These are phyloP conservation scores for Ceratobasidium sp. DNA, from an alignment of 1,284 basidiomycete genomes.

Conservation along the genomic window DNA sequence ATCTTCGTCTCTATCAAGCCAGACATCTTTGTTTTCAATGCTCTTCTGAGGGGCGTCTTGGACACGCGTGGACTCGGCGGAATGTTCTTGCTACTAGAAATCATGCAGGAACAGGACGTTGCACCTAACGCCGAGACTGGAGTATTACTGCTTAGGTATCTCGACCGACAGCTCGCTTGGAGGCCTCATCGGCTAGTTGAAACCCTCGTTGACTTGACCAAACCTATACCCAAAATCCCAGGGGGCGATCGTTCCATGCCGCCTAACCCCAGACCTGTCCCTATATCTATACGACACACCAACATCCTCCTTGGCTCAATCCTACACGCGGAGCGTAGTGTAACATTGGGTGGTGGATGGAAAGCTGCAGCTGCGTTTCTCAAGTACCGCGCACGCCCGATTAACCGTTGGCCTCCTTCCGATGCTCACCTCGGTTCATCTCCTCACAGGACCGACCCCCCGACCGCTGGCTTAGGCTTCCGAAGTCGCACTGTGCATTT, in stretches of 20 bases:
- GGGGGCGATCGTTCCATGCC: conserved; percentile 25
- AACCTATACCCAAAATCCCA: conserved; percentile 10
- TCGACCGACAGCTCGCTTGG: conserved; percentile 38
- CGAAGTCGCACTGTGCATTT: neutral
- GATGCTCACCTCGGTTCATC: conserved; percentile 21
- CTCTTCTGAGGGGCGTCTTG: conserved; percentile 26
- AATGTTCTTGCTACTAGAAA: conserved; percentile 28
- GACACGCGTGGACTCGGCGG: conserved; percentile 27
- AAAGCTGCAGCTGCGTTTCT: conserved; percentile 40
- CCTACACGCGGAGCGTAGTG: conserved; percentile 16
- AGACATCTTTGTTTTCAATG: conserved; percentile 35
- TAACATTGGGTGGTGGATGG: conserved; percentile 27
- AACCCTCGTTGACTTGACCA: conserved; percentile 38
- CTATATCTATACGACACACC: conserved; percentile 36
- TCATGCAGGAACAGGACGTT: conserved; percentile 24
- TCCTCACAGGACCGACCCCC: conserved; percentile 5
- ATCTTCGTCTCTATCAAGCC: conserved; percentile 23
- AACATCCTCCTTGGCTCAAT: conserved; percentile 37
- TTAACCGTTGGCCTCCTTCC: conserved; percentile 4
- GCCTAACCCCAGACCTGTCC: conserved; percentile 7
- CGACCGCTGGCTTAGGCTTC: conserved; percentile 26
- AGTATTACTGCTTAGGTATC: conserved; percentile 22
- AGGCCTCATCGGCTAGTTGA: conserved; percentile 28
- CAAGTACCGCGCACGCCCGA: conserved; percentile 26
- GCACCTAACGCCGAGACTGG: conserved; percentile 25